Evolutionary conservation across 495 filamentous ascomycete species (phyloP).

Genomic region (Zalerion maritima): DNA sequence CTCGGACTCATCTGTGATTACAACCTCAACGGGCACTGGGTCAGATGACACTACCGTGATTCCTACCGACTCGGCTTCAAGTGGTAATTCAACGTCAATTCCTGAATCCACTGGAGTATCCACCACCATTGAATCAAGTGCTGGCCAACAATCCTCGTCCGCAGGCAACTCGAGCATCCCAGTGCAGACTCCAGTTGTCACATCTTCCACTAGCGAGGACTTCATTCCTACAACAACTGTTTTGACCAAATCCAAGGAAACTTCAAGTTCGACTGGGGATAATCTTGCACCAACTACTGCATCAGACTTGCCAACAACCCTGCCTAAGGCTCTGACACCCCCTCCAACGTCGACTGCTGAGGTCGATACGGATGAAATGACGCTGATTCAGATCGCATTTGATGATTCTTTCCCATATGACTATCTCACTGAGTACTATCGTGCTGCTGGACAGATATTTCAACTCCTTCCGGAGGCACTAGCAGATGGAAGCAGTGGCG

Average conservation of each 20-base stretch:
- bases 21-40: slow-evolving; percentile 1
- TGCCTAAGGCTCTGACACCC: slow-evolving; percentile 67
- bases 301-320: slow-evolving; percentile 40
- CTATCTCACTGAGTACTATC: slow-evolving; percentile 55
- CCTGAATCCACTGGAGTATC: neutral
- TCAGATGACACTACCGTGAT: no score
- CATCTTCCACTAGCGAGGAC: no score
- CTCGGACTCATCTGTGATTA: slow-evolving; percentile 2
- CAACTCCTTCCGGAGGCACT: slow-evolving; percentile 61
- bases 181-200: no score
- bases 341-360: no score
- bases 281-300: slow-evolving; percentile 13
- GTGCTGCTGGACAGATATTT: slow-evolving; percentile 80
- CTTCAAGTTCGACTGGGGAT: no score
- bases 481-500: slow-evolving; percentile 44
- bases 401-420: slow-evolving; percentile 61
- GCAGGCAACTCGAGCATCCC: no score
- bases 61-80: neutral
- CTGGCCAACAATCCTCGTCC: no score
- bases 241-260: no score
- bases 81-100: neutral
- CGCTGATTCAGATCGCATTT: slow-evolving; percentile 75
- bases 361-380: slow-evolving; percentile 35
- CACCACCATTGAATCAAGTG: no score
- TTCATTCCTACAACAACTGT: no score